Evolutionary conservation across 176 grass and related monocot genomes (phyloP).

Genomic region (Secale cereale): DNA sequence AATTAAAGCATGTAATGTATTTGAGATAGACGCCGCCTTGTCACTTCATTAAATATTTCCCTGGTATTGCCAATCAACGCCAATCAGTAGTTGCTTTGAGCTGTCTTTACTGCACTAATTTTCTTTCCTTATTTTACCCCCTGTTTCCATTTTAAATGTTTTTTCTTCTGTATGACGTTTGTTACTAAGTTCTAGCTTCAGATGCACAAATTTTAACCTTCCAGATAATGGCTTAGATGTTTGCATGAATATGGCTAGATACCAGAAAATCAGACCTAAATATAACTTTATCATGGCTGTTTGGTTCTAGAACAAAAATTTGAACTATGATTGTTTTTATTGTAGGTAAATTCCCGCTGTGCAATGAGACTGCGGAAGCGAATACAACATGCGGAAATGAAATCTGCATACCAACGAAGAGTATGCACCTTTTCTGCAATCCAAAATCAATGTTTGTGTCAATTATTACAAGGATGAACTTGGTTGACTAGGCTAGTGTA

Average conservation of each 20-base stretch:
- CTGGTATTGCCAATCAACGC: neutral
- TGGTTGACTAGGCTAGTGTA: neutral
- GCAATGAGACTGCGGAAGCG: slow-evolving; percentile 62
- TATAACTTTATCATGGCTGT: neutral
- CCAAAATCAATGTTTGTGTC: slow-evolving; percentile 7
- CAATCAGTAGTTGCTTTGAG: neutral
- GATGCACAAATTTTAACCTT: neutral
- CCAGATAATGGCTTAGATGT: neutral
- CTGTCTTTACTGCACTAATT: neutral
- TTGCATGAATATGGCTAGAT: slow-evolving; percentile 10
- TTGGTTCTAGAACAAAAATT: neutral
- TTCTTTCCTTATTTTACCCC: neutral
- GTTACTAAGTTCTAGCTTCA: neutral
- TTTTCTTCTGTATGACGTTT: neutral
- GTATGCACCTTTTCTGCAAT: slow-evolving; percentile 49
- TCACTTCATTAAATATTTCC: neutral
- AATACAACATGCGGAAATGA: slow-evolving; percentile 73
- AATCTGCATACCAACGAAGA: slow-evolving; percentile 71
- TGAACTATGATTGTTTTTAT: slow-evolving; percentile 7
- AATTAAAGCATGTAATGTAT: neutral
- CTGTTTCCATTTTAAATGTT: neutral
- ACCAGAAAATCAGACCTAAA: neutral
- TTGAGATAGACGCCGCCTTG: neutral
- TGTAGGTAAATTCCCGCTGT: slow-evolving; percentile 68
- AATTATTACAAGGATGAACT: neutral